phyloP scores from a whole-genome alignment of 768 basidiomycete species.

The Pleurotus giganteus region DNA sequence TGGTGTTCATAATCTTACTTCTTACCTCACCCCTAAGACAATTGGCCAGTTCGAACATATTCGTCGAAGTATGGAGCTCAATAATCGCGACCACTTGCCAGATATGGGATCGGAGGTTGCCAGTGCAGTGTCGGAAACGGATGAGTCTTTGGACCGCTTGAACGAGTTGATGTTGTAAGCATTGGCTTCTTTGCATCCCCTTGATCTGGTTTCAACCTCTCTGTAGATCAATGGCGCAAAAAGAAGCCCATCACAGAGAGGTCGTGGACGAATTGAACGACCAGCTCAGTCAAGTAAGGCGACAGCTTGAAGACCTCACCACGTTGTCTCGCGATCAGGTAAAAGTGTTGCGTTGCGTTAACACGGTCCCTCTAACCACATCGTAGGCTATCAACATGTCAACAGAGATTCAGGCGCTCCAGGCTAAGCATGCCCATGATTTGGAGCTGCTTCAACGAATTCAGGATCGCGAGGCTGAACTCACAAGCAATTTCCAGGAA shows the following conservation, averaged over 20 bases:
- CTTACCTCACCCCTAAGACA: slow-evolving; percentile 66
- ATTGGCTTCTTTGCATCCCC: slow-evolving; percentile 1
- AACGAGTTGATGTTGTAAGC: slow-evolving; percentile 92
- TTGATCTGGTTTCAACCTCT: slow-evolving; percentile 13
- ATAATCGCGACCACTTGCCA: slow-evolving; percentile 35
- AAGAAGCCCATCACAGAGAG: slow-evolving; percentile 88
- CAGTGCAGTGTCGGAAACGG: slow-evolving; percentile 46
- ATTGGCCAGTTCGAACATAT: slow-evolving; percentile 73
- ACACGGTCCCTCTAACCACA: neutral
- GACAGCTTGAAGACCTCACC: slow-evolving; percentile 80
- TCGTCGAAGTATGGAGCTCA: slow-evolving; percentile 59
- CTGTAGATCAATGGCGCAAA: slow-evolving; percentile 91
- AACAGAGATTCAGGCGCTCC: slow-evolving; percentile 76
- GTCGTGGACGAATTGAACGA: slow-evolving; percentile 67
- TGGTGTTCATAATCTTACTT: slow-evolving; percentile 15
- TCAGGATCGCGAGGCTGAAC: slow-evolving; percentile 52
- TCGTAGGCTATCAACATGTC: slow-evolving; percentile 82
- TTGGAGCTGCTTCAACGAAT: slow-evolving; percentile 52
- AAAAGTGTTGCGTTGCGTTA: slow-evolving; percentile 14
- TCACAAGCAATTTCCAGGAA: slow-evolving; percentile 48
- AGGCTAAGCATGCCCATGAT: slow-evolving; percentile 54
- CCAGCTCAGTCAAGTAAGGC: slow-evolving; percentile 66
- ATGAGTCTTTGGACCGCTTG: slow-evolving; percentile 74
- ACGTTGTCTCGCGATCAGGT: slow-evolving; percentile 87
- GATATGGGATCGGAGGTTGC: slow-evolving; percentile 37